Conservation (phyloP, 306 rosid genomes). For the Prunus fruticosa region DNA sequence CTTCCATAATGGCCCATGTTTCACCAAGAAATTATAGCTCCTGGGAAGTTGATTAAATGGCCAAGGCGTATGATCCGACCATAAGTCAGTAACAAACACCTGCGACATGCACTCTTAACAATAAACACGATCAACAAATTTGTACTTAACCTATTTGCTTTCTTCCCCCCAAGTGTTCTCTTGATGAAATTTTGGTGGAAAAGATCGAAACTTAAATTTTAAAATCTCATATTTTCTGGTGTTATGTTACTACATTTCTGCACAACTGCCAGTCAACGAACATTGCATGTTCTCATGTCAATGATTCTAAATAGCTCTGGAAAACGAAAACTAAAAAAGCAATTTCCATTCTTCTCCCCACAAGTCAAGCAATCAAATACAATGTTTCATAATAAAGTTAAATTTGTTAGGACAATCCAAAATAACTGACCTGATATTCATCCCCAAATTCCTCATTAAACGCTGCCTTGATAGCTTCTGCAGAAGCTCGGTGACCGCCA, state of each 20-base stretch:
- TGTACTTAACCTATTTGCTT: background rate
- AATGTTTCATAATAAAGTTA: background rate
- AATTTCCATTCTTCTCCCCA: background rate
- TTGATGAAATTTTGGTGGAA: background rate
- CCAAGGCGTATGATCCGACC: conserved; percentile 99
- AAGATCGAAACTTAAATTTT: background rate
- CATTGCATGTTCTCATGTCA: background rate
- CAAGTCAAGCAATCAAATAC: conserved; percentile 1
- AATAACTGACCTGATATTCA: conserved; percentile 65
- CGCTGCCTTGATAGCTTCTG: conserved; percentile 90
- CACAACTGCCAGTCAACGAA: background rate
- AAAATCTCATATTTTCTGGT: background rate
- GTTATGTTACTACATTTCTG: background rate
- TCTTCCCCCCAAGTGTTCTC: background rate
- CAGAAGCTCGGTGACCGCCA: conserved; percentile 98
- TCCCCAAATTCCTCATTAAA: conserved; percentile 78
- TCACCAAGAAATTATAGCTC: conserved; percentile 96
- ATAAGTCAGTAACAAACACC: conserved; percentile 94
- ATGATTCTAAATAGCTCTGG: background rate
- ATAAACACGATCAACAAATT: conserved; percentile 23
- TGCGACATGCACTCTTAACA: conserved; percentile 38
- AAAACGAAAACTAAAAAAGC: background rate
- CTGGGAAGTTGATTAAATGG: conserved; percentile 95
- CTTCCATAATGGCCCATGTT: conserved; percentile 86
- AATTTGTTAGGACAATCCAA: background rate